Conservation (phyloP, 805 yeast genomes). For the Saturnispora kantuleensis region DNA sequence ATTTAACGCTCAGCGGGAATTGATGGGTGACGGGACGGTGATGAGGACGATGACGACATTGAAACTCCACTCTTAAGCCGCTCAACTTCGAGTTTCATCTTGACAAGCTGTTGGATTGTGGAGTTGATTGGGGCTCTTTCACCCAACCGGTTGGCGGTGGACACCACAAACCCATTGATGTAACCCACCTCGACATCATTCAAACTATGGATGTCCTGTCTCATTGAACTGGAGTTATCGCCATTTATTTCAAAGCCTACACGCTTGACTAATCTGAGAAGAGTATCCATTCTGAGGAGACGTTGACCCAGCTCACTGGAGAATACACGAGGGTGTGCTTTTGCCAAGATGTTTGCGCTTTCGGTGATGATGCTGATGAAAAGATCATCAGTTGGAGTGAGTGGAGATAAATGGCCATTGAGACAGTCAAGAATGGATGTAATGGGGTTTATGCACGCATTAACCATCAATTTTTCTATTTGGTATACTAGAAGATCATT, state of each 20-base stretch:
- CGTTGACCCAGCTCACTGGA: slow-evolving; percentile 26
- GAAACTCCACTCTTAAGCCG: background rate
- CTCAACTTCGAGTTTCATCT: slow-evolving; percentile 1
- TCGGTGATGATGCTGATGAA: slow-evolving; percentile 37
- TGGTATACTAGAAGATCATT: slow-evolving; percentile 45
- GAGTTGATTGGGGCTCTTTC: slow-evolving; percentile 38
- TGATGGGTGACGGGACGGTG: no score
- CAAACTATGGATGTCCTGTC: slow-evolving; percentile 49
- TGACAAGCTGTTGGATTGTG: slow-evolving; percentile 26
- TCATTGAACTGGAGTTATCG: slow-evolving; percentile 60
- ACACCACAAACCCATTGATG: slow-evolving; percentile 72
- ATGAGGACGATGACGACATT: no score
- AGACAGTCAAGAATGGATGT: slow-evolving; percentile 69
- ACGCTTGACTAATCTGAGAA: slow-evolving; percentile 24
- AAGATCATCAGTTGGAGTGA: slow-evolving; percentile 27
- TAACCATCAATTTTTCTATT: slow-evolving; percentile 66
- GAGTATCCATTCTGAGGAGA: slow-evolving; percentile 26
- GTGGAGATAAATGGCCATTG: slow-evolving; percentile 61
- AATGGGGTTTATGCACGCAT: slow-evolving; percentile 75
- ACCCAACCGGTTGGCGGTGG: slow-evolving; percentile 39
- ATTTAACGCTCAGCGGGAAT: no score
- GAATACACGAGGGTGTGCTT: slow-evolving; percentile 21
- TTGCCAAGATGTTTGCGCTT: slow-evolving; percentile 32
- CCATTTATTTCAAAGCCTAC: slow-evolving; percentile 26
- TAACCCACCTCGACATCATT: slow-evolving; percentile 68